Base-by-base conservation (phyloP, 352 stramenopile species). In the Globisporangium paddicum region DNA sequence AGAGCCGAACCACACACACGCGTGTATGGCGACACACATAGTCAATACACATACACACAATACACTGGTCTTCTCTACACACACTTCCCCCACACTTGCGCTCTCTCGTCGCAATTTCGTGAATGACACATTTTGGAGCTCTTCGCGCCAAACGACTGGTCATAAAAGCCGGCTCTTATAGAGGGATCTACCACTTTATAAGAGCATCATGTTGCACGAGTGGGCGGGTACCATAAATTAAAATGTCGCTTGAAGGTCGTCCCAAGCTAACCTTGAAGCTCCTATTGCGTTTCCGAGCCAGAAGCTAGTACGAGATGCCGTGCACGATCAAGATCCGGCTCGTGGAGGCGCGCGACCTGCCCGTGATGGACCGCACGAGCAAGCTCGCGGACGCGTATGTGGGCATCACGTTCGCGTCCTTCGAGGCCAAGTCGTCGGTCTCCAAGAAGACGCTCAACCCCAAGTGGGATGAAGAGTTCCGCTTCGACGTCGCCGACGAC, bases 401-500 rank as follows among this genome's bases (percentile, higher is more conserved):
- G 37, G 72, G 77, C 49, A 95, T 97, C 63, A 91, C 76, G 7
- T 94, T 96, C 60, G 86, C 84, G 35, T 88, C 75, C 62, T 92
- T 96, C 55, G 76, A 91, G 52, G 85, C 92, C 72, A 89, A 92
- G 65, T 97, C 91, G 23, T 86, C 72, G 8, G 87, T 97, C 10
- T 95, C 82, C 58, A 87, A 93, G 66, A 97, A 97, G 77, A 97
- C 88, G 41, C 73, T 98, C 8, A 95, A 98, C 77, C 97, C 97
- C n/a, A 80, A 90, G 19, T 99, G 95, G 93, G 92, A 98, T 68
- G 94, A 99, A 69, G 96, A 99, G 68, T 99, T 99, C 71, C 89
- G 96, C 62, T 99, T 99, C 68, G 96, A 99, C 60, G 95, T 99
- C 41, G 90, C 91, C 19, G 96, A 99, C 72, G 97, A 99, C 77